Evolutionary conservation across 192 early-diverging fungal species (phyloP), one percentile per base, ranked within the genome.

Genomic region (Coemansia sp.): DNA sequence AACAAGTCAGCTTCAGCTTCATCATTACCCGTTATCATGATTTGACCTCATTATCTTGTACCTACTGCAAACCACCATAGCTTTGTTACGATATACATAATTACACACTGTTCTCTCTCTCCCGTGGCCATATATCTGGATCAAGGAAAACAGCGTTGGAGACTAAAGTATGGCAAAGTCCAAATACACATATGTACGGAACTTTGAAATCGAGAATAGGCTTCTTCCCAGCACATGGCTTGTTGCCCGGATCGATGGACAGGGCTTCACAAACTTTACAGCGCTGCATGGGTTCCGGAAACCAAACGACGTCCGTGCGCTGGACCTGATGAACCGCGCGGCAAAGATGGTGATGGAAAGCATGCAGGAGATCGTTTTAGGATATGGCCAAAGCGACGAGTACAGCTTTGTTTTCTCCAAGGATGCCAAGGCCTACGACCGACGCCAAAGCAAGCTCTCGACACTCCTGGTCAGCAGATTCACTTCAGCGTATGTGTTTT

Each of bases 381-480:
- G 90, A 16, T 99, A 96, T 70, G 97, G 96, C 19, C 88, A 98
- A 78, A 93, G 91, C 71, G 96, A 98, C 76, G 96, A 98, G 76
- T 98, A 87, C 82, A 82, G 90, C 76, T 94, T 96, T 86, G 83
- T 93, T 13, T 85, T 96, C 40, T 67, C 77, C 21, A 83, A 88
- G 57, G 66, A 79, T 3, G 79, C 85, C 6, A 85, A 87, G 55
- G 76, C 94, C 41, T 95, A 89, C 67, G 86, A 88, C 54, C 85
- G 95, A 11, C 83, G 95, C 18, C 85, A 88, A 45, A 76, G 88
- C 73, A 99, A 99, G 84, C 88, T 99, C 46, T 71, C 85, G 36
- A 91, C 92, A 3, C 90, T 89, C 41, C 77, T 98, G 6, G 91
- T 90, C 10, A 93, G 91, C 68, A 68, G 91, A 16, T 99, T 99